Evolutionary conservation across 768 basidiomycete genomes (phyloP).

Genomic region (Lentinula sp.): DNA sequence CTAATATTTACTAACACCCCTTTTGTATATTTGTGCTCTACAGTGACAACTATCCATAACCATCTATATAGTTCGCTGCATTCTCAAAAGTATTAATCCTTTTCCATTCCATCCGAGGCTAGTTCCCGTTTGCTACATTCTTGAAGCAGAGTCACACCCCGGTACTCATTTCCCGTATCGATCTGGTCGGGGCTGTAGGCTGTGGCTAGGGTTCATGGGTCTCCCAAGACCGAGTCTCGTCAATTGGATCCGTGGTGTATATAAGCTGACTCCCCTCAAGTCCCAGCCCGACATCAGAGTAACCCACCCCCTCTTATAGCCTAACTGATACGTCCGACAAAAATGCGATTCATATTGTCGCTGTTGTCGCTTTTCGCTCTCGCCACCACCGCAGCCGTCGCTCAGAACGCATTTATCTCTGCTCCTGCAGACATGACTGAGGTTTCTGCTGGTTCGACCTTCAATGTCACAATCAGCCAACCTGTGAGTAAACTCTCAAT

Average conservation of each 20-base stretch:
- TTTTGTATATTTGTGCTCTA: no score
- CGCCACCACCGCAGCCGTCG: neutral
- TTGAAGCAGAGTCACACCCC: neutral
- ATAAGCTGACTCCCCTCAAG: neutral
- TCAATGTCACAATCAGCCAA: neutral
- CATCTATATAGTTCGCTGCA: no score
- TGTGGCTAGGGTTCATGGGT: neutral
- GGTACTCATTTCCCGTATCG: neutral
- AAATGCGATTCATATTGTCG: neutral
- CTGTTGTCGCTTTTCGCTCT: neutral
- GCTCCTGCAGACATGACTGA: neutral
- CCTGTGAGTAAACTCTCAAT: neutral
- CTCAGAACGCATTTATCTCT: conserved; percentile 1
- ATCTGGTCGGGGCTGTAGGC: neutral
- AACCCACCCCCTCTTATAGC: neutral
- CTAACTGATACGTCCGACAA: neutral
- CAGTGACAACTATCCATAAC: no score
- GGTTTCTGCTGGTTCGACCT: neutral
- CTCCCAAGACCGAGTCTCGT: neutral
- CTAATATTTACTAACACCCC: no score
- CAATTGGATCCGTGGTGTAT: neutral
- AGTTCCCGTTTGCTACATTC: no score
- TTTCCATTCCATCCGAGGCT: no score
- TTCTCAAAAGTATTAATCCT: no score
- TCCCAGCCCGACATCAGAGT: neutral